A percentile compares a stretch with the other conserved stretches of the same genome.
Evolutionary conservation across 169 alveolate genomes (phyloP).

Genomic region (Plasmodium chabaudi): DNA sequence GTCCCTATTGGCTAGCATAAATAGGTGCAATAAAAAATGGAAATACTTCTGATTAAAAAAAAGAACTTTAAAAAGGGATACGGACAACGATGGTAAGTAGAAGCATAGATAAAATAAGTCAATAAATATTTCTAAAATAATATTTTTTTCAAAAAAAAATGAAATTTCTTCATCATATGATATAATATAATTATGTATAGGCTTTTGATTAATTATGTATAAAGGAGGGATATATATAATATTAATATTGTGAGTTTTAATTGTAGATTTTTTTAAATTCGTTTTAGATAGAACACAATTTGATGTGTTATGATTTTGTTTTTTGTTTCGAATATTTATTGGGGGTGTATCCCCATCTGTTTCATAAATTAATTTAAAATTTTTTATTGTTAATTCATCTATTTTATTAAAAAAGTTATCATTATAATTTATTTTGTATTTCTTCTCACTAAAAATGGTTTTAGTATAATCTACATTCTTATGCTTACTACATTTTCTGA

Average conservation of each 20-base stretch:
- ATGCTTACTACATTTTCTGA: no score
- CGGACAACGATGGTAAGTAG: conserved; percentile 11
- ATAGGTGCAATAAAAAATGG: conserved; percentile 11
- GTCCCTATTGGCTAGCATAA: background rate
- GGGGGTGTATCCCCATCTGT: no score
- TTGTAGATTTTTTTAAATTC: background rate
- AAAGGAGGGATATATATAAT: conserved; percentile 49
- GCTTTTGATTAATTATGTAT: conserved; percentile 14
- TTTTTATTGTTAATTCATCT: no score
- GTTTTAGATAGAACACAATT: no score
- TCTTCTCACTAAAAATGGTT: no score
- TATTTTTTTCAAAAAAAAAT: conserved; percentile 16
- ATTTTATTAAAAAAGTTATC: no score
- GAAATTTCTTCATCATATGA: conserved; percentile 29
- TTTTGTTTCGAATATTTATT: no score
- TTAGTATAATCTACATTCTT: no score
- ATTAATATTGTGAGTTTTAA: background rate
- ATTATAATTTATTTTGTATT: no score
- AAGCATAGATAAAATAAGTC: conserved; percentile 30
- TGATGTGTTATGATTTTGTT: no score
- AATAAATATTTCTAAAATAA: background rate
- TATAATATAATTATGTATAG: conserved; percentile 30
- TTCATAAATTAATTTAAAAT: no score
- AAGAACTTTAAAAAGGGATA: background rate
- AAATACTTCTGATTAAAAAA: conserved; percentile 18